Percentiles rank a stretch among this genome's conserved stretches.
Conservation (phyloP, 148 eudicot species). For the Vaccinium vitisidaea region DNA sequence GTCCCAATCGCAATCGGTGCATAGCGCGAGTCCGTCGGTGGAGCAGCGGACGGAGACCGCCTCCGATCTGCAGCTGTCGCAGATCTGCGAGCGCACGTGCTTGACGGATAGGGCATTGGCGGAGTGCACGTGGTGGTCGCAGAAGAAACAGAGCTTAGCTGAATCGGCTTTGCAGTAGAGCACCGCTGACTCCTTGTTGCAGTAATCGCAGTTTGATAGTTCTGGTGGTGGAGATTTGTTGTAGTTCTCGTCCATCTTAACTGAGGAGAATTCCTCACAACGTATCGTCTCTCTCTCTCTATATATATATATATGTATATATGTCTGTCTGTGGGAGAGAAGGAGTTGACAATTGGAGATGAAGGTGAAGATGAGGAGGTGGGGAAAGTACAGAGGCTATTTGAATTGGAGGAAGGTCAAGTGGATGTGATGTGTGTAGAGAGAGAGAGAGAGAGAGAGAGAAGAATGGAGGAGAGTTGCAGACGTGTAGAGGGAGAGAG, state of each 20-base stretch:
- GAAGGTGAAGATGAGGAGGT: neutral
- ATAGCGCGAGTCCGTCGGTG: constrained; percentile 42
- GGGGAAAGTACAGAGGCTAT: neutral
- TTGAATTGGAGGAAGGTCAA: neutral
- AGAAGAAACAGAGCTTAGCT: constrained; percentile 65
- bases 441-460: neutral
- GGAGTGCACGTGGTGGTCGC: constrained; percentile 82
- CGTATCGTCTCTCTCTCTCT: neutral
- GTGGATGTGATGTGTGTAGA: neutral
- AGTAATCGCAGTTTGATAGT: constrained; percentile 52
- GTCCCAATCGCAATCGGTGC: constrained; percentile 54
- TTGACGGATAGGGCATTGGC: constrained; percentile 74
- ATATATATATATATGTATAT: neutral
- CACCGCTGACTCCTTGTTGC: constrained; percentile 44
- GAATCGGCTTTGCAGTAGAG: constrained; percentile 77
- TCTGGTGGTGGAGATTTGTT: neutral
- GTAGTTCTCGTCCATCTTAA: neutral
- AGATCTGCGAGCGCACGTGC: constrained; percentile 68
- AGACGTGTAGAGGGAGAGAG: neutral
- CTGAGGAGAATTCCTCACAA: neutral
- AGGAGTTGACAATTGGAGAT: neutral
- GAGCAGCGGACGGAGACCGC: constrained; percentile 46
- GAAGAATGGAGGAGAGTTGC: neutral
- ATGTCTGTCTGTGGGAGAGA: neutral
- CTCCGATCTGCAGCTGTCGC: constrained; percentile 44